phyloP scores from a whole-genome alignment of 805 yeast genomes.

The Myxozyma geophila region DNA sequence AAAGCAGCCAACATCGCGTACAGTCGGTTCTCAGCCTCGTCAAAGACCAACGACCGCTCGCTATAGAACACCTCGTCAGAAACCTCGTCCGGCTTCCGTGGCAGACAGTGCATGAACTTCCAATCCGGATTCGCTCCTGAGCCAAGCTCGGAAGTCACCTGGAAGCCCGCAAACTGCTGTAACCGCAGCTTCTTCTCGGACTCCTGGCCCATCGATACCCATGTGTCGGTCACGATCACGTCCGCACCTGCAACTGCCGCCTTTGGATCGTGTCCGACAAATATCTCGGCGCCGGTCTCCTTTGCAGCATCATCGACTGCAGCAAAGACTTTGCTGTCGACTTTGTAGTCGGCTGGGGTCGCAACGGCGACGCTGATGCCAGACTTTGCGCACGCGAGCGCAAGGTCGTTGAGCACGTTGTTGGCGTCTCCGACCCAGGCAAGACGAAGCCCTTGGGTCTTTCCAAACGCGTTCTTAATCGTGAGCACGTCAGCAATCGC shows the following conservation, averaged over 20 bases:
- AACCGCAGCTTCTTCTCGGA: conserved; percentile 70
- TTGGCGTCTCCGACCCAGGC: conserved; percentile 98
- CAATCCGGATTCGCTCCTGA: conserved; percentile 63
- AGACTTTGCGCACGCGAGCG: conserved; percentile 80
- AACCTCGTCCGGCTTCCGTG: conserved; percentile 94
- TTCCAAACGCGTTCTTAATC: conserved; percentile 70
- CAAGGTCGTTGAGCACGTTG: conserved; percentile 91
- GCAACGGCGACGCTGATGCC: conserved; percentile 85
- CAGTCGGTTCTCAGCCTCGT: conserved; percentile 93
- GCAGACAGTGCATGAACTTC: conserved; percentile 97
- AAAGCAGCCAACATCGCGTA: conserved; percentile 95
- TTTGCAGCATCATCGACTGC: conserved; percentile 52
- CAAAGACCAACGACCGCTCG: conserved; percentile 81
- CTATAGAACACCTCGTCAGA: conserved; percentile 90
- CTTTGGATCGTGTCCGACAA: conserved; percentile 71
- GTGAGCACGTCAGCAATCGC: conserved; percentile 91
- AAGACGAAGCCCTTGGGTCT: conserved; percentile 60
- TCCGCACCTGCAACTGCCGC: conserved; percentile 75
- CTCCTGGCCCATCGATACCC: conserved; percentile 98
- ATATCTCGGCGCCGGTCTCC: conserved; percentile 47
- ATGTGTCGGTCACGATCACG: conserved; percentile 91
- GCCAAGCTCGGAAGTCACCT: conserved; percentile 67
- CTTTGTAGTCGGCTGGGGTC: conserved; percentile 75
- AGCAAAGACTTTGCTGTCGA: conserved; percentile 58
- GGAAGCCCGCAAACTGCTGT: conserved; percentile 84